Evolutionary conservation across 2,329 filamentous ascomycete genomes (phyloP), one percentile per base, ranked within the genome.

Genomic region (Verticillium longisporum): DNA sequence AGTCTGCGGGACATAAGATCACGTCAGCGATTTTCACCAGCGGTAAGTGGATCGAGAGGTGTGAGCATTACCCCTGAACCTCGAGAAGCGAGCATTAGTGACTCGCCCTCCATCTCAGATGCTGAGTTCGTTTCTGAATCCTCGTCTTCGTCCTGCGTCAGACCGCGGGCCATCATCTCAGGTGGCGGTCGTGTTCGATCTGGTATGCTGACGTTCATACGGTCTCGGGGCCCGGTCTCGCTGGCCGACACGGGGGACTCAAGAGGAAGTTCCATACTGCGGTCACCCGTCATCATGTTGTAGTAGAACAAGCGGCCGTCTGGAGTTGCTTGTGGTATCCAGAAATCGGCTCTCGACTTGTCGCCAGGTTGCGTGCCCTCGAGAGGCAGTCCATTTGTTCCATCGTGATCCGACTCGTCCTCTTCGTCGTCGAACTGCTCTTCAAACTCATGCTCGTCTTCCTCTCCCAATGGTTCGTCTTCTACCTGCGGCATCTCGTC

Each of bases 221-320:
- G 88, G 74, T 98, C 92, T 67, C 89, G 85, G 2, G 95, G 95
- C 1, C 94, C 94, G 60, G 84, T 89, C 75, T 99, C 95, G 65
- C 86, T 88, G 18, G 86, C 76, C 6, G 90, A 91, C 1, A 87
- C 87, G 1, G 95, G 93, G 15, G 94, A 94, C 73, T 99, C 95
- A 32, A 99, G 82, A 1, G 95, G 95, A 63, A 99, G 79, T 72
- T 99, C 95, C 86, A 93, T 95, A 65, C 91, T 96, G 71, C 91
- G 96, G 70, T 96, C 92, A 60, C 94, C 93, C 0, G 95, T 99
- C 78, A 97, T 87, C 64, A 94, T 98, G 75, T 99, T 99, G 82
- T 96, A 98, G 77, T 98, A 99, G 76, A 96, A 99, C 31, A 99
- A 77, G 61, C 93, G 85, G 60, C 95, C 95, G 72, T 98, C 93